Evolutionary conservation across 139 green algal genomes (phyloP), one percentile per base, ranked within the genome.

Genomic region (Haematococcus lacustris): DNA sequence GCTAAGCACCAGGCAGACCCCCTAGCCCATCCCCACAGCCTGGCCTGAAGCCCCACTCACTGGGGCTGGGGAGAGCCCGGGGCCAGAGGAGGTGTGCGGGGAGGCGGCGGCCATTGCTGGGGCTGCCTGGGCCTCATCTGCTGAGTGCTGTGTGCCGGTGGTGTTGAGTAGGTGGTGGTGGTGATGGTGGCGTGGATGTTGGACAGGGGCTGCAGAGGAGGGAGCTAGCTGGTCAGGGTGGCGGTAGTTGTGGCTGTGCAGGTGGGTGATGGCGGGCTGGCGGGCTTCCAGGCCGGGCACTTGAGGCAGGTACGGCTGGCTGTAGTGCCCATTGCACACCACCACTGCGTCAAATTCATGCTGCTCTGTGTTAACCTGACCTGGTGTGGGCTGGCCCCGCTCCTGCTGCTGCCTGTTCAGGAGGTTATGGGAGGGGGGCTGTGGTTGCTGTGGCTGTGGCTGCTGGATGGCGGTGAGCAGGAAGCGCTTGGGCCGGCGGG

Each of bases 251-350:
- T 91, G 86, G 60, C 70, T 83, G 81, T 97, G 91, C 74, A 94
- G 81, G 70, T 93, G 86, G 33, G 64, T 88, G 0, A 50, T 28
- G 9, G 75, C 67, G 1, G 64, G n/a, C n/a, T n/a, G 40, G 38
- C 68, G 88, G 0, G 63, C 28, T 3, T 76, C 69, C 62, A 85
- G 80, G n/a, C 84, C 88, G 1, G 43, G 25, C 25, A 92, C 69
- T 0, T 83, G 38, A 21, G 84, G 83, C 38, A 89, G 61, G 30
- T 86, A 79, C 6, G 92, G 89, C 41, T 88, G 71, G n/a, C 71
- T 84, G 74, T 93, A 96, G 76, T 97, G 91, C 17, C 91, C 92
- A 69, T 95, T 96, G 43, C 71, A 84, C 17, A 96, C 83, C 13
- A 95, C 83, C 1, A 97, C 73, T 0, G 90, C 92, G 76, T 97